Percentiles rank a stretch among this genome's conserved stretches.
Conservation (phyloP, 331 rosid species). For the Telfairia occidentalis region DNA sequence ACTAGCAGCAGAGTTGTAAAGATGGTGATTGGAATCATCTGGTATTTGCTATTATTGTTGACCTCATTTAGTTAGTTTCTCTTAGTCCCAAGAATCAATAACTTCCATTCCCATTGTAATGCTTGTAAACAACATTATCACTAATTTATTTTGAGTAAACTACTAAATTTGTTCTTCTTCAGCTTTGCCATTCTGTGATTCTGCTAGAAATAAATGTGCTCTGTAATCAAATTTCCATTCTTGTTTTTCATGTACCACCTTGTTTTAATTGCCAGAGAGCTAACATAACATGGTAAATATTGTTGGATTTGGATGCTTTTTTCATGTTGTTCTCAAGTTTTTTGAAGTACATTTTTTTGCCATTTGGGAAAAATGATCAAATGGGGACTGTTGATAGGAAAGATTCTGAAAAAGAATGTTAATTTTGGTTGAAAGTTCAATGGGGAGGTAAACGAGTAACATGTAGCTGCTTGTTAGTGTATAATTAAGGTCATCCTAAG, state of each 20-base stretch:
- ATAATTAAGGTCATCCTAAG: background rate
- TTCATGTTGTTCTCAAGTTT: background rate
- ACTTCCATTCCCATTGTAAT: conserved; percentile 12
- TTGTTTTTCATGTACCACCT: background rate
- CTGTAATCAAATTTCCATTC: background rate
- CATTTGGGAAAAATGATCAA: background rate
- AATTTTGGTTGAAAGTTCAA: background rate
- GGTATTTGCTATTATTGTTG: background rate
- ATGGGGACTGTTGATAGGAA: background rate
- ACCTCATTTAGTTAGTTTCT: background rate
- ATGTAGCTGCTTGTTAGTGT: background rate
- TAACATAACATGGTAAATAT: background rate
- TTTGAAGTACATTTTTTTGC: background rate
- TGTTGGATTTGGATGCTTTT: background rate
- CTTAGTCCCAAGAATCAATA: background rate
- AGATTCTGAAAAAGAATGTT: background rate
- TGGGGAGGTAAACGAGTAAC: background rate
- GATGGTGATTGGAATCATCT: conserved; percentile 17
- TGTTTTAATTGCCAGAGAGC: background rate
- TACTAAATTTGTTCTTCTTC: conserved; percentile 4
- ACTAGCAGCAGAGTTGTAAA: conserved; percentile 12
- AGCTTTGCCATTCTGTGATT: background rate
- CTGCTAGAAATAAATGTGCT: background rate
- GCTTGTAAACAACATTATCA: conserved; percentile 12
- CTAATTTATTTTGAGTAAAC: conserved; percentile 3